These are phyloP conservation scores for Suhomyces bokatorum DNA, from an alignment of 1,139 yeast species.

Conservation along the genomic window DNA sequence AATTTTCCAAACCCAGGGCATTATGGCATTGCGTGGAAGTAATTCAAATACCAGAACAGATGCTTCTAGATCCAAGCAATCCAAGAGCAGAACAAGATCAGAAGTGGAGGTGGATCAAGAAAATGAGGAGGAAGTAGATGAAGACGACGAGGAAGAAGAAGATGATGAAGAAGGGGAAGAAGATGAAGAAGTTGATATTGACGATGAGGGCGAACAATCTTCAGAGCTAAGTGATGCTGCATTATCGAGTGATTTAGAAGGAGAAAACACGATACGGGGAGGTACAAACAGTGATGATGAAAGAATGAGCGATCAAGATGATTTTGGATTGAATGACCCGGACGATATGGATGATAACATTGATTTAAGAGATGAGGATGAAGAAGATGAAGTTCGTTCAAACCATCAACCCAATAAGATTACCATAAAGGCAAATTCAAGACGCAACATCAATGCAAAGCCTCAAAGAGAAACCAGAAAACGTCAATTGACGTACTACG, in stretches of 20 bases:
- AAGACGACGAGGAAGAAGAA: conserved; percentile 21
- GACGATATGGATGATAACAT: conserved; percentile 45
- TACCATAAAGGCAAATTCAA: conserved; percentile 18
- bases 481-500: conserved; percentile 35
- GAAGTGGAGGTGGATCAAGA: conserved; percentile 10
- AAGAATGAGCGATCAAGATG: conserved; percentile 32
- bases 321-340: conserved; percentile 38
- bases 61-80: not conserved
- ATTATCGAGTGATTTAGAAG: conserved; percentile 25
- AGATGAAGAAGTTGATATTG: conserved; percentile 13
- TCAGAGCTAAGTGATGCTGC: conserved; percentile 23
- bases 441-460: conserved; percentile 9
- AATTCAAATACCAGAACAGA: not conserved
- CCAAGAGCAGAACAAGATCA: not conserved
- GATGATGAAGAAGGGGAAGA: conserved; percentile 24
- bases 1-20: not conserved
- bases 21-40: not conserved
- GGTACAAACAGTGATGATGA: conserved; percentile 22
- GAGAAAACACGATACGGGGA: conserved; percentile 16
- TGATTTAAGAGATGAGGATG: conserved; percentile 33
- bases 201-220: conserved; percentile 14
- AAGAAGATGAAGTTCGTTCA: conserved; percentile 9
- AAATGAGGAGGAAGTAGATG: conserved; percentile 13
- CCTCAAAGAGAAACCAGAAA: conserved; percentile 29
- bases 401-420: conserved; percentile 12